These are phyloP conservation scores for Vicia sativa DNA, from an alignment of 306 rosid genomes.

Conservation along the genomic window DNA sequence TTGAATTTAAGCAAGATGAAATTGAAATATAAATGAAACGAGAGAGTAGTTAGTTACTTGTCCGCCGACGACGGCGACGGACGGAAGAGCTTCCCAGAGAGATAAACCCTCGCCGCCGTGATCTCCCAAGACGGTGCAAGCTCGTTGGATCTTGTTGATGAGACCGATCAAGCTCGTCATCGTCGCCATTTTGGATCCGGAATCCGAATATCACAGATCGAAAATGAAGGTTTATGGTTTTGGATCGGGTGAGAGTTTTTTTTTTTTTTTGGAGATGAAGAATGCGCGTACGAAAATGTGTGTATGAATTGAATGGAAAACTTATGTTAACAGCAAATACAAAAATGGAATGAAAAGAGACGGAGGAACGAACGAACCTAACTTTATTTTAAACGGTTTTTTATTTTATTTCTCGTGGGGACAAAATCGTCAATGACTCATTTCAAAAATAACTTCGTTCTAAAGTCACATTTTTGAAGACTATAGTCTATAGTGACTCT, in stretches of 20 bases:
- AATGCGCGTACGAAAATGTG: conserved; percentile 40
- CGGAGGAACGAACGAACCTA: conserved; percentile 26
- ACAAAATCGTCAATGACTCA: conserved; percentile 14
- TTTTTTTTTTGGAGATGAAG: conserved; percentile 31
- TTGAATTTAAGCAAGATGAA: neutral
- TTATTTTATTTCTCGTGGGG: conserved; percentile 13
- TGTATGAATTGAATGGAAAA: neutral
- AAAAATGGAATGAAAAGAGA: conserved; percentile 30
- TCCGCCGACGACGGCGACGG: conserved; percentile 99
- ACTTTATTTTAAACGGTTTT: conserved; percentile 48
- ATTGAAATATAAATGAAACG: neutral
- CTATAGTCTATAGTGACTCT: neutral
- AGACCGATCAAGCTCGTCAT: conserved; percentile 99
- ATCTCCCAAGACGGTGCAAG: conserved; percentile 95
- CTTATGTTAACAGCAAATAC: conserved; percentile 11
- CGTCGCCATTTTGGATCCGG: conserved; percentile 71
- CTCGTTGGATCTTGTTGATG: conserved; percentile 90
- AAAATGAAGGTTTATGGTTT: neutral
- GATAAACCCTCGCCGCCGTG: conserved; percentile 98
- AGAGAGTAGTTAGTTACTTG: conserved; percentile 54
- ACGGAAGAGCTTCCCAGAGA: conserved; percentile 99
- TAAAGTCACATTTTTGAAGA: conserved; percentile 29
- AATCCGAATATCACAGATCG: neutral
- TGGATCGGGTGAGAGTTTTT: conserved; percentile 28
- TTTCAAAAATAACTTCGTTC: conserved; percentile 14